Percentiles rank a stretch among this genome's conserved stretches.
Conservation (phyloP, 116 monocot genomes). For the Posidonia oceanica region DNA sequence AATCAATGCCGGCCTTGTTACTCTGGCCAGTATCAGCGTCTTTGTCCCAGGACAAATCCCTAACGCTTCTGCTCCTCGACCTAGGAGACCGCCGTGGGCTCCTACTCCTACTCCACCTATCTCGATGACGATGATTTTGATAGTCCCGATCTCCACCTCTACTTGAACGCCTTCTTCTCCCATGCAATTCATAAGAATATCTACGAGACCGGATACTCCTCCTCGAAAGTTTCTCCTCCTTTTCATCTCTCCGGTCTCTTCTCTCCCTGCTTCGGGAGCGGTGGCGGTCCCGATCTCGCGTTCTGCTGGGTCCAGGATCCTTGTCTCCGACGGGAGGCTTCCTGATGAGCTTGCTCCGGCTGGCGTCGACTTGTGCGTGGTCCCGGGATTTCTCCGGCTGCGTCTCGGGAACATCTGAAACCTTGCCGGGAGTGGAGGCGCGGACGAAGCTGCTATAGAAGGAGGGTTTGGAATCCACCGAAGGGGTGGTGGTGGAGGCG, state of each 20-base stretch:
- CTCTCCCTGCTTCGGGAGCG: conserved; percentile 10
- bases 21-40: not conserved
- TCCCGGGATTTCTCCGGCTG: conserved; percentile 4
- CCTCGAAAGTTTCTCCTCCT: not conserved
- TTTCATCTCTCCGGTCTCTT: conserved; percentile 1
- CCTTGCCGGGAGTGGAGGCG: conserved; percentile 30
- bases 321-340: not conserved
- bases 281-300: not conserved
- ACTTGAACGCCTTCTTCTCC: not conserved
- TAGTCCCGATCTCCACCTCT: not conserved
- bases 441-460: conserved; percentile 58
- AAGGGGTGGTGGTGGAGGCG: conserved; percentile 32
- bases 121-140: not conserved
- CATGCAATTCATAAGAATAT: conserved; percentile 4
- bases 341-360: conserved; percentile 47
- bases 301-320: not conserved
- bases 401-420: conserved; percentile 1
- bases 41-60: conserved; percentile 4
- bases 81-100: conserved; percentile 2
- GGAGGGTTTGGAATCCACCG: conserved; percentile 36
- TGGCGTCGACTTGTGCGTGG: conserved; percentile 22
- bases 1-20: conserved; percentile 28
- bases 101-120: not conserved
- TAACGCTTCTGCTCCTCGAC: conserved; percentile 9
- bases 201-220: conserved; percentile 2